Base-by-base conservation (phyloP, 202 grass and related monocot species). In the Setaria viridis region DNA sequence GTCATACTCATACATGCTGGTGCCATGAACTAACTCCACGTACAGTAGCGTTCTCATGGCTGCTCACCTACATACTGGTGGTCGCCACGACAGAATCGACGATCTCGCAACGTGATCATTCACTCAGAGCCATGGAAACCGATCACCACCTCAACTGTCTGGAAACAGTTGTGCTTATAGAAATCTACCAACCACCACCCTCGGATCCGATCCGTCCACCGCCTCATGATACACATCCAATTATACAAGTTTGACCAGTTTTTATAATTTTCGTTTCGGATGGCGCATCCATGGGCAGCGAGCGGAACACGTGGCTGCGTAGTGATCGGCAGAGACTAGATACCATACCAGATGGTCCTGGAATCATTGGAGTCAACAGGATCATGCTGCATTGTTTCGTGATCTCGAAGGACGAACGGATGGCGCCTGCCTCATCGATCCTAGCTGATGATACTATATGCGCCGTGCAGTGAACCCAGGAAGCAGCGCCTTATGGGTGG, bases 171-270 rank as follows among this genome's bases (percentile, higher is more conserved):
- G 13, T 10, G 45, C 62, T 76, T 88, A 85, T 60, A 85, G 49
- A 72, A 91, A 91, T 81, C 56, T 50, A 88, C 57, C 85, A 88
- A 60, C 85, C 77, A 88, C 81, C 85, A 76, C 37, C 67, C 39
- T 41, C 9, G 20, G 21, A 33, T 30, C 29, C 43, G 85, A 87
- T 81, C 64, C 85, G 50, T 87, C 75, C 53, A 53, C 7, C 13
- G 21, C 54, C 35, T 87, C 62, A 70, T 63, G 80, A 76, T 69
- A n/a, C 37, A 72, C 7, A 53, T 68, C 84, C 75, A 87, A 80
- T 87, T 86, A 90, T 90, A 50, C 54, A 65, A 17, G 49, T 58
- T 80, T 89, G 83, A 82, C 72, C 35, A 47, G 62, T 62, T 62
- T 29, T 85, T 80, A 80, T 55, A 11, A 58, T 25, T 45, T 74